Evolutionary conservation across 345 rosid species (phyloP), one percentile per base, ranked within the genome.

Genomic region (Dovyalis caffra): DNA sequence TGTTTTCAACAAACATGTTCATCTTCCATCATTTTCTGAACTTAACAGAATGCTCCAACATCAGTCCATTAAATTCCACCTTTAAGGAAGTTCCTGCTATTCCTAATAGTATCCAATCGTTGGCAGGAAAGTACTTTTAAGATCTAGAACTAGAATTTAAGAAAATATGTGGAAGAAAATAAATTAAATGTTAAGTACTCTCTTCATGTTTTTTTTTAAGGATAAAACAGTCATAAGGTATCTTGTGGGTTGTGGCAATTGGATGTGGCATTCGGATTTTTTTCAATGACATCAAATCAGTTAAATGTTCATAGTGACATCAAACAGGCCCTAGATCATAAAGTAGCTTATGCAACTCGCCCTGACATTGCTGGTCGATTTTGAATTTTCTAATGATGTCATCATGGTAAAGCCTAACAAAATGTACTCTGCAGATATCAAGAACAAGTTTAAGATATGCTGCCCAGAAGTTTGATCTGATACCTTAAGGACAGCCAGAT

Each of bases 401-500:
- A 38, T 40, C 75, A 51, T 63, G 23, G 18, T 49, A 33, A 62
- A 53, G 66, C 10, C 9, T 2, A 64, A 64, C 21, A 16, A 73
- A 16, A 21, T 31, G 47, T 7, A 16, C 2, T 56, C 34, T 14
- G 18, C 69, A 38, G 34, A 6, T 32, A 64, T 7, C 70, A 25
- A 33, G 9, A n/a, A 26, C 0, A 45, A 23, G 53, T 61, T 67
- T 28, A 33, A 69, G 9, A 33, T 1, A 68, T 29, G 26, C 23
- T 34, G 47, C 23, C 6, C 60, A 32, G 15, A 26, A 31, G 26
- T 67, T 31, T 25, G 29, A 67, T 5, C 15, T 3, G 62, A 67
- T 76, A 82, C 97, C 97, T 94, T 92, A 71, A 94, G 82, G 15
- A 94, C 91, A 80, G 97, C 97, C 43, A 92, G 84, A 82, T 95